A percentile compares a stretch with the other conserved stretches of the same genome.
Conservation (phyloP, 331 rosid species). For the Malus hybrid region DNA sequence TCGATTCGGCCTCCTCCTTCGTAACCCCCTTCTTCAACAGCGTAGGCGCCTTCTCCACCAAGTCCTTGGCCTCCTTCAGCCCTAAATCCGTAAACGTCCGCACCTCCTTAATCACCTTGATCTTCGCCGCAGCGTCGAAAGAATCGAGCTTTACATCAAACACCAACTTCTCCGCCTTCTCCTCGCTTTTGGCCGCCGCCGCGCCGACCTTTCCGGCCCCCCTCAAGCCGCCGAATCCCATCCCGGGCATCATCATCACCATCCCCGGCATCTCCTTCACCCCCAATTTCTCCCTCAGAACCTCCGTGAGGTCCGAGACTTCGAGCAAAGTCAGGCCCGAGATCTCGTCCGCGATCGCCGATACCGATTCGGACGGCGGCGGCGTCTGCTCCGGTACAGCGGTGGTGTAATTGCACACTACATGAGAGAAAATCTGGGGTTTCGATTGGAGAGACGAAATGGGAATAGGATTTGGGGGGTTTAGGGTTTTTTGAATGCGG, state of each 20-base stretch:
- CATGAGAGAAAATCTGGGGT: background rate
- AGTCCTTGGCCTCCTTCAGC: slow-evolving; percentile 82
- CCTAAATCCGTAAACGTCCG: slow-evolving; percentile 71
- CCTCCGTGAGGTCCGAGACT: slow-evolving; percentile 55
- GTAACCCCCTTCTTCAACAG: slow-evolving; percentile 73
- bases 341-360: slow-evolving; percentile 51
- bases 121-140: slow-evolving; percentile 61
- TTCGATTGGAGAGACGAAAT: background rate
- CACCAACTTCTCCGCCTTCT: slow-evolving; percentile 55
- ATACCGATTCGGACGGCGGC: slow-evolving; percentile 25
- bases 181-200: slow-evolving; percentile 30
- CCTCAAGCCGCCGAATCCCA: slow-evolving; percentile 39
- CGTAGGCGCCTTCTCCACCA: slow-evolving; percentile 74
- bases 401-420: slow-evolving; percentile 15
- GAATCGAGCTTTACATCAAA: slow-evolving; percentile 70
- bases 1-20: slow-evolving; percentile 66
- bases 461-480: slow-evolving; percentile 16
- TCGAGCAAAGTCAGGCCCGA: slow-evolving; percentile 46
- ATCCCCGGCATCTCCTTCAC: slow-evolving; percentile 49
- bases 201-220: slow-evolving; percentile 26
- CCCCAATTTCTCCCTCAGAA: slow-evolving; percentile 49
- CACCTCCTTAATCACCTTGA: slow-evolving; percentile 76
- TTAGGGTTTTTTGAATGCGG: slow-evolving; percentile 26
- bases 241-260: slow-evolving; percentile 72
- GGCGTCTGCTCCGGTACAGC: slow-evolving; percentile 25